Conservation (phyloP, 768 basidiomycete genomes). For the Phanerochaete sordida region DNA sequence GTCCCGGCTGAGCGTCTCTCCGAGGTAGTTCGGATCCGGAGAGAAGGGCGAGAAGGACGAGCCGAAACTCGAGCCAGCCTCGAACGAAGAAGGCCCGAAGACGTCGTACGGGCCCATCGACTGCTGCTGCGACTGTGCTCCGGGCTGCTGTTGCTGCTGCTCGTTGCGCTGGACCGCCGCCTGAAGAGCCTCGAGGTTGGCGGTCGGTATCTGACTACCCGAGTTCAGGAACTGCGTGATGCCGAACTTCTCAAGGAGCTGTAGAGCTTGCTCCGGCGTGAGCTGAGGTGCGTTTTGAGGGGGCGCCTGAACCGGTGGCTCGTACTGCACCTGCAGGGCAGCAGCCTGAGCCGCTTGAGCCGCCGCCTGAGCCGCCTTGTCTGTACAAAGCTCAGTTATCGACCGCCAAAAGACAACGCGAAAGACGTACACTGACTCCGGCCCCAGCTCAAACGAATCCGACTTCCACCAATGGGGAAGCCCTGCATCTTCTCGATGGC, state of each 20-base stretch:
- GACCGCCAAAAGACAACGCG: background rate
- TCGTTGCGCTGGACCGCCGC: background rate
- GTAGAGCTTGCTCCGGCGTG: slow-evolving; percentile 30
- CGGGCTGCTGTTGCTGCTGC: background rate
- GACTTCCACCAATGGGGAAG: slow-evolving; percentile 88
- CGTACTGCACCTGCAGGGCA: slow-evolving; percentile 46
- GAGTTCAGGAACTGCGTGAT: slow-evolving; percentile 22
- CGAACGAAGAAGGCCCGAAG: slow-evolving; percentile 9
- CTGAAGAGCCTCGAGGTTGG: slow-evolving; percentile 2
- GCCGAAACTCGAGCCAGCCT: slow-evolving; percentile 10
- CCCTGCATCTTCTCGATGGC: slow-evolving; percentile 98
- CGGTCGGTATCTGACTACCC: slow-evolving; percentile 3
- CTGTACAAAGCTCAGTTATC: slow-evolving; percentile 33
- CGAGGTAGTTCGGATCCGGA: slow-evolving; percentile 58
- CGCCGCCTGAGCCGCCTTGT: slow-evolving; percentile 89
- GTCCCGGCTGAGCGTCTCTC: slow-evolving; percentile 19
- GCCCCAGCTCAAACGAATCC: slow-evolving; percentile 91
- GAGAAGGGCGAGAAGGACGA: slow-evolving; percentile 71
- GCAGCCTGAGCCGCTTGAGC: slow-evolving; percentile 76
- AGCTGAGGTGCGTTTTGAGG: slow-evolving; percentile 14
- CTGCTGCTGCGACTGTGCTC: background rate
- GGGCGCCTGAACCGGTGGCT: slow-evolving; percentile 19
- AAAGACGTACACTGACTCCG: slow-evolving; percentile 78
- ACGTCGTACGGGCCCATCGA: slow-evolving; percentile 14
- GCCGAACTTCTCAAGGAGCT: slow-evolving; percentile 30